phyloP scores from a whole-genome alignment of 2,329 filamentous ascomycete species.

The Ophiostoma ulmi region DNA sequence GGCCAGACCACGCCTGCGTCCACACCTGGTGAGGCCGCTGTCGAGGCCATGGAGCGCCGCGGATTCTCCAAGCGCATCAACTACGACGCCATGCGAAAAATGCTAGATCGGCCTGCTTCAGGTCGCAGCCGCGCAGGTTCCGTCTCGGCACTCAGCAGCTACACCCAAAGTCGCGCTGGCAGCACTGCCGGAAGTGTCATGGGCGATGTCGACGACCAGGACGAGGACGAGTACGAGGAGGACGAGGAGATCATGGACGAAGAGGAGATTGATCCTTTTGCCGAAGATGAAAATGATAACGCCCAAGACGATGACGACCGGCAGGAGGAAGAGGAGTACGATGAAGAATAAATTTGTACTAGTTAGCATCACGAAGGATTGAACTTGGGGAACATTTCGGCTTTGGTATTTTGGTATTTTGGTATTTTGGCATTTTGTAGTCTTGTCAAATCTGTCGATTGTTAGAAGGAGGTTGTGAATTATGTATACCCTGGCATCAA shows the following conservation, averaged over 20 bases:
- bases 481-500: neutral
- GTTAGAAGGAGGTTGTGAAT: neutral
- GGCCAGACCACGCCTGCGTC: conserved; percentile 63
- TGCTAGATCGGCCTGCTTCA: conserved; percentile 46
- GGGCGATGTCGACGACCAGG: conserved; percentile 25
- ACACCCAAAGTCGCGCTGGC: conserved; percentile 35
- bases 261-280: conserved; percentile 26
- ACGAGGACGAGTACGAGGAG: conserved; percentile 21
- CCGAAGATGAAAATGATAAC: conserved; percentile 23
- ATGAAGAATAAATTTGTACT: conserved; percentile 20
- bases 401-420: neutral
- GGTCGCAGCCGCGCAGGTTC: conserved; percentile 42
- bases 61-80: conserved; percentile 71
- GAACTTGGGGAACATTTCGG: neutral
- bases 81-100: conserved; percentile 57
- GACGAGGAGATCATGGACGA: conserved; percentile 25
- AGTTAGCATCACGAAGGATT: neutral
- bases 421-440: neutral
- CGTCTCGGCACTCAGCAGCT: conserved; percentile 43
- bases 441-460: neutral
- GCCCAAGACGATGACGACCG: conserved; percentile 21
- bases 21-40: conserved; percentile 64
- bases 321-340: conserved; percentile 17
- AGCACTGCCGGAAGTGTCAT: conserved; percentile 30
- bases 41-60: conserved; percentile 62